These are phyloP conservation scores for Rosa persica DNA, from an alignment of 306 rosid species.

Conservation along the genomic window DNA sequence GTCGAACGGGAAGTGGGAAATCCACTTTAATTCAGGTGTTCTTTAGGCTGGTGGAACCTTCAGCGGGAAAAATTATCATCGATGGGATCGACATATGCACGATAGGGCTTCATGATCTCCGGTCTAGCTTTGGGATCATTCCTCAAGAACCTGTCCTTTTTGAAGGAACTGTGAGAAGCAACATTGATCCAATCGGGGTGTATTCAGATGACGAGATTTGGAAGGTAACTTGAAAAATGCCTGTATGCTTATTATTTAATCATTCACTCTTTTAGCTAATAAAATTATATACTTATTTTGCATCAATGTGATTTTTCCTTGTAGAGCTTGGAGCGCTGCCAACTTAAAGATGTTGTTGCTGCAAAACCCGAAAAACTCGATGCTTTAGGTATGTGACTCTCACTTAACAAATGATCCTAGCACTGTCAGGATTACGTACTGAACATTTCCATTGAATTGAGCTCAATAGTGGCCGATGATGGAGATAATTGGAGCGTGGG, in stretches of 20 bases:
- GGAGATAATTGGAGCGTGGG: slow-evolving; percentile 99
- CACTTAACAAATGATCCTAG: neutral
- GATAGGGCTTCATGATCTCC: slow-evolving; percentile 88
- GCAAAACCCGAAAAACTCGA: slow-evolving; percentile 78
- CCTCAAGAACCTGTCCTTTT: slow-evolving; percentile 99
- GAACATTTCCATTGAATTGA: slow-evolving; percentile 4
- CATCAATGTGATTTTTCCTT: slow-evolving; percentile 13
- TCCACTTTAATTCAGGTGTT: slow-evolving; percentile 91
- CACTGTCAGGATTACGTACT: neutral
- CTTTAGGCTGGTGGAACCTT: slow-evolving; percentile 92
- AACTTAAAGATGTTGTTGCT: slow-evolving; percentile 80
- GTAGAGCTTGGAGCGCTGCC: slow-evolving; percentile 89
- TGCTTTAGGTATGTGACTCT: slow-evolving; percentile 55
- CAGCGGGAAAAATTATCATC: slow-evolving; percentile 78
- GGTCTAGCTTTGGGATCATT: slow-evolving; percentile 92
- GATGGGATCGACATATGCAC: slow-evolving; percentile 71
- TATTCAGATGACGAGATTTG: slow-evolving; percentile 89
- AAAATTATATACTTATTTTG: slow-evolving; percentile 2
- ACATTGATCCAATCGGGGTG: slow-evolving; percentile 70
- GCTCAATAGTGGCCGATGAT: slow-evolving; percentile 57
- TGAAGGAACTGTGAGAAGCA: slow-evolving; percentile 91
- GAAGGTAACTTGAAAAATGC: slow-evolving; percentile 51
- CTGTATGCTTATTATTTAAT: neutral
- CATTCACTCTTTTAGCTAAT: neutral
- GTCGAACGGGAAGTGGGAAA: slow-evolving; percentile 95